phyloP scores from a whole-genome alignment of 805 yeast genomes.

The Lipomyces lipofer region DNA sequence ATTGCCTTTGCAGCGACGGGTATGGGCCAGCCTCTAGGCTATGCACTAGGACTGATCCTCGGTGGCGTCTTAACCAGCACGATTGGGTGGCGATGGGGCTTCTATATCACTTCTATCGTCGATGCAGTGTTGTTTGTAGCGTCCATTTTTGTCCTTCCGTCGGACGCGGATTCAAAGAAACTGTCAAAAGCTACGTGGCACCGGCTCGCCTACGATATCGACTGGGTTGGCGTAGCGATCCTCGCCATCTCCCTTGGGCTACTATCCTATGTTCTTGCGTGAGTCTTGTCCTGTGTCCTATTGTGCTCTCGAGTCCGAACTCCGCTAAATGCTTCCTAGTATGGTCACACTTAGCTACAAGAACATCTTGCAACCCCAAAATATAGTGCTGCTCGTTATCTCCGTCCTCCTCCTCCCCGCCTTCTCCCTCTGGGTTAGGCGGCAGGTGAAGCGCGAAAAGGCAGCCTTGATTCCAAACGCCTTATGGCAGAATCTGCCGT shows the following conservation, averaged over 20 bases:
- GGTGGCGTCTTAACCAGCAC: slow-evolving; percentile 4
- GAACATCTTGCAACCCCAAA: slow-evolving; percentile 5
- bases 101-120: slow-evolving; percentile 3
- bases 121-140: slow-evolving; percentile 1
- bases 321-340: slow-evolving; percentile 5
- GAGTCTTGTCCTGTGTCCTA: slow-evolving; percentile 4
- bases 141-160: slow-evolving; percentile 5
- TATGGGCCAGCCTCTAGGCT: slow-evolving; percentile 4
- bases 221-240: slow-evolving; percentile 3
- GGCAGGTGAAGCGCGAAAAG: slow-evolving; percentile 5
- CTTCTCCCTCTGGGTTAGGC: slow-evolving; percentile 3
- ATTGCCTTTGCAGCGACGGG: slow-evolving; percentile 5
- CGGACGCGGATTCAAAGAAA: slow-evolving; percentile 5
- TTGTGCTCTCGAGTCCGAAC: neutral
- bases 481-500: slow-evolving; percentile 1
- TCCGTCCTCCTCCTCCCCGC: slow-evolving; percentile 5
- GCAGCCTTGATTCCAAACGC: slow-evolving; percentile 4
- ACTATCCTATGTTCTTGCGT: slow-evolving; percentile 3
- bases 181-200: slow-evolving; percentile 4
- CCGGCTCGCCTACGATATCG: slow-evolving; percentile 4
- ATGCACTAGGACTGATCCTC: slow-evolving; percentile 4
- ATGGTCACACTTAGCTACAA: slow-evolving; percentile 4
- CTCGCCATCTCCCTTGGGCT: slow-evolving; percentile 2
- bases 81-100: slow-evolving; percentile 6
- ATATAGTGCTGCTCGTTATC: slow-evolving; percentile 4